These are phyloP conservation scores for Erysimum cheiri DNA, from an alignment of 441 rosid genomes.

Conservation along the genomic window DNA sequence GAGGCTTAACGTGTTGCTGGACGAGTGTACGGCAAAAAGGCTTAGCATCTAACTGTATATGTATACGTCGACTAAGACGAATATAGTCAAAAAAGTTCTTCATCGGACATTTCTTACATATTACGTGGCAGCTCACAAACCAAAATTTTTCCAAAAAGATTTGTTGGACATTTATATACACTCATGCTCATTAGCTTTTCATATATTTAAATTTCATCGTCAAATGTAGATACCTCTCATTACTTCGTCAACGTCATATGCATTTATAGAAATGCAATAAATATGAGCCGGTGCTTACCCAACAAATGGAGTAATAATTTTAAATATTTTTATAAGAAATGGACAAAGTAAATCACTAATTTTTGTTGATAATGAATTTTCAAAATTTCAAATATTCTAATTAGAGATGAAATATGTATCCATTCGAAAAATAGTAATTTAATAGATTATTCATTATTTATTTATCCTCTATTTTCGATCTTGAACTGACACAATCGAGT, in stretches of 20 bases:
- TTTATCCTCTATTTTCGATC: conserved; percentile 15
- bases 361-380: neutral
- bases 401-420: neutral
- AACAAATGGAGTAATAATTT: neutral
- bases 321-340: neutral
- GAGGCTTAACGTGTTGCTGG: too few relatives aligned
- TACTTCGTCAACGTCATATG: conserved; percentile 31
- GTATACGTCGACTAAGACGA: too few relatives aligned
- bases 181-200: neutral
- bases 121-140: neutral
- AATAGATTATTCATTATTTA: neutral
- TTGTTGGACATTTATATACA: neutral
- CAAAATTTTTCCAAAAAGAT: neutral
- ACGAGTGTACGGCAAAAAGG: too few relatives aligned
- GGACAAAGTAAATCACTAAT: neutral
- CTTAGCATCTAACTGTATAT: too few relatives aligned
- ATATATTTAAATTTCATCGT: neutral
- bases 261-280: conserved; percentile 35
- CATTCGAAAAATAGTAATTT: neutral
- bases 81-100: too few relatives aligned
- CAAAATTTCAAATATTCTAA: neutral
- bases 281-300: conserved; percentile 22
- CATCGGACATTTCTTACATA: too few relatives aligned
- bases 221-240: conserved; percentile 1
- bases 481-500: conserved; percentile 18